Conservation (phyloP, 139 green algal genomes). For the Chlamydomonas incerta region DNA sequence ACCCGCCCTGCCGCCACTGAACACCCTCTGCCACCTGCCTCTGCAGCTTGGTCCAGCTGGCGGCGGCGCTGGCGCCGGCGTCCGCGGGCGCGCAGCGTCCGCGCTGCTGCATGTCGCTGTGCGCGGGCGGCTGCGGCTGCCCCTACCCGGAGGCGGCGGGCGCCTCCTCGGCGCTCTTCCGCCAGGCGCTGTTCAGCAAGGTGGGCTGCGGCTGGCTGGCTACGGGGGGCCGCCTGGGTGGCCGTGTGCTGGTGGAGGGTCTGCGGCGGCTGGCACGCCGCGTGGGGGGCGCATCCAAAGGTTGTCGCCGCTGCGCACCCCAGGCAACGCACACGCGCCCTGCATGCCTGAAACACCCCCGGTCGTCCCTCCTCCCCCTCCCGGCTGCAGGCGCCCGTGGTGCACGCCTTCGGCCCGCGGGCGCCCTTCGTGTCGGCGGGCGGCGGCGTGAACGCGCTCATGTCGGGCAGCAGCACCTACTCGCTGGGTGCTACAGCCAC, state of each 20-base stretch:
- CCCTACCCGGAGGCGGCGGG: not conserved
- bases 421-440: too few species aligned
- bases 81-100: not conserved
- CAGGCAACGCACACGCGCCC: too few species aligned
- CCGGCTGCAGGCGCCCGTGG: too few species aligned
- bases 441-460: not conserved
- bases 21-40: too few species aligned
- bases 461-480: constrained; percentile 2
- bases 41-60: not conserved
- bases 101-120: not conserved
- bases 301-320: too few species aligned
- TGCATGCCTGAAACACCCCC: not conserved
- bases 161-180: constrained; percentile 2
- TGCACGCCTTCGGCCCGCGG: too few species aligned
- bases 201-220: not conserved
- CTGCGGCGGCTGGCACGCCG: too few species aligned
- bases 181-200: constrained; percentile 12
- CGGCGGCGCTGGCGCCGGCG: not conserved
- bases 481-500: not conserved
- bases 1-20: too few species aligned
- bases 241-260: too few species aligned
- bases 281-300: too few species aligned
- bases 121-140: not conserved
- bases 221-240: too few species aligned
- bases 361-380: too few species aligned